Conservation (phyloP, 192 early-diverging fungal species). For the Dispira simplex region DNA sequence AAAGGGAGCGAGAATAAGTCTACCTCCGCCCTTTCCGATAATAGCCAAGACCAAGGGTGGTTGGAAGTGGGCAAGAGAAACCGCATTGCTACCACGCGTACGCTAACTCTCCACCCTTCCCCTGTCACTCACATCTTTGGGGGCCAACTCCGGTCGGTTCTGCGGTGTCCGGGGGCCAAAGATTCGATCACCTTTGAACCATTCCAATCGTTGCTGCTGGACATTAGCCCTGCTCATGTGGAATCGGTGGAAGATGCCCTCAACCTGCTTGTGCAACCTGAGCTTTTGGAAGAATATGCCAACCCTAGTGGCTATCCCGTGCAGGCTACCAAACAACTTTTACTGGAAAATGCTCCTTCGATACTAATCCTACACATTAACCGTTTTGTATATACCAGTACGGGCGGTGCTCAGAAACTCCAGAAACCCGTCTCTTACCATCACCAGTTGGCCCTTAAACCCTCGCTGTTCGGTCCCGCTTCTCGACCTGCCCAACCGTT, state of each 20-base stretch:
- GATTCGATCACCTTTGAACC: conserved; percentile 78
- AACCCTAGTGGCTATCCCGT: conserved; percentile 20
- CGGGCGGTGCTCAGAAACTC: conserved; percentile 68
- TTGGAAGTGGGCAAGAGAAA: conserved; percentile 83
- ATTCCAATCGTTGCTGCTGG: conserved; percentile 74
- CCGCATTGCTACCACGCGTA: conserved; percentile 5
- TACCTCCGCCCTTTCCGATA: not conserved
- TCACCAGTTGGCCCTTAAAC: conserved; percentile 34
- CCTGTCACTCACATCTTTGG: conserved; percentile 82
- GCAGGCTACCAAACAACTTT: conserved; percentile 67
- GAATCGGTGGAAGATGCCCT: conserved; percentile 76
- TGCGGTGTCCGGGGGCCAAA: conserved; percentile 52
- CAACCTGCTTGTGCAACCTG: conserved; percentile 52
- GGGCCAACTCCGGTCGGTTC: conserved; percentile 59
- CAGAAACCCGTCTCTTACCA: conserved; percentile 71
- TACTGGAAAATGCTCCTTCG: conserved; percentile 70
- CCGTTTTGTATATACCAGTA: conserved; percentile 71
- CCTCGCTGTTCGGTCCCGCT: conserved; percentile 36
- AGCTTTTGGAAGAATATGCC: conserved; percentile 69
- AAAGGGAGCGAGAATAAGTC: not conserved
- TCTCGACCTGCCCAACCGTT: conserved; percentile 23
- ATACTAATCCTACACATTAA: conserved; percentile 90
- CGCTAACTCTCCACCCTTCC: conserved; percentile 31
- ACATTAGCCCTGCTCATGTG: conserved; percentile 65
- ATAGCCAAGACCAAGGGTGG: conserved; percentile 46